phyloP scores from a whole-genome alignment of 345 rosid genomes.

The Melaleuca alternifolia region DNA sequence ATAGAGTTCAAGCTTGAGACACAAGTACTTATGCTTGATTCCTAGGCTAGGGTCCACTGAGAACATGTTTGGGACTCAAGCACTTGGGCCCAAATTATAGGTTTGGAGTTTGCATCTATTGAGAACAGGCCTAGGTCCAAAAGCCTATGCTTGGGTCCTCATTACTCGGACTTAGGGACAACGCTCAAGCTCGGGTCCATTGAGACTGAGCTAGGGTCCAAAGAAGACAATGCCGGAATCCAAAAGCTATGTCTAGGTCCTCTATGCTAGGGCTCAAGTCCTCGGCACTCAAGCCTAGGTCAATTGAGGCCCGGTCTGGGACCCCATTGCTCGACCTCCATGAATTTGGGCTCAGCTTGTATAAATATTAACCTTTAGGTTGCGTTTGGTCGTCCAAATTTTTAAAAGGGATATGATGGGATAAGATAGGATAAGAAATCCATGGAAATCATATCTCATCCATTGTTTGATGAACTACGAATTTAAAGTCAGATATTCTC shows the following conservation, averaged over 20 bases:
- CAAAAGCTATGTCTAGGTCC: not conserved
- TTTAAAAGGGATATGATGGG: too few relatives aligned
- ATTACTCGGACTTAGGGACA: rapidly evolving
- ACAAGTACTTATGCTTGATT: not conserved
- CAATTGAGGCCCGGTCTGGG: rapidly evolving
- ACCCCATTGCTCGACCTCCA: not conserved
- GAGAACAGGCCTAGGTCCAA: too few relatives aligned
- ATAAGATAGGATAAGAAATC: too few relatives aligned
- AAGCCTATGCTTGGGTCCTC: too few relatives aligned
- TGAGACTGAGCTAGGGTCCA: not conserved
- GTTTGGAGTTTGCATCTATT: rapidly evolving
- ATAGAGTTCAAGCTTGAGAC: rapidly evolving
- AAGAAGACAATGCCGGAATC: rapidly evolving
- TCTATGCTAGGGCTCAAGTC: not conserved
- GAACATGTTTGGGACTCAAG: not conserved
- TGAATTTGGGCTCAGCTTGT: rapidly evolving
- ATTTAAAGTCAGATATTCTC: too few relatives aligned
- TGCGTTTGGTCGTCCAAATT: too few relatives aligned
- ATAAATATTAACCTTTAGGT: rapidly evolving
- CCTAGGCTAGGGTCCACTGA: not conserved
- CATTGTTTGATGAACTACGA: too few relatives aligned
- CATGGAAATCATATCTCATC: too few relatives aligned
- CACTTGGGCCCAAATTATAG: rapidly evolving
- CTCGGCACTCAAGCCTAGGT: rapidly evolving
- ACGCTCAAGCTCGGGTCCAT: not conserved